A percentile compares a stretch with the other conserved stretches of the same genome.
Conservation (phyloP, 371 early-diverging fungal genomes). For the Haplosporangium sp. region DNA sequence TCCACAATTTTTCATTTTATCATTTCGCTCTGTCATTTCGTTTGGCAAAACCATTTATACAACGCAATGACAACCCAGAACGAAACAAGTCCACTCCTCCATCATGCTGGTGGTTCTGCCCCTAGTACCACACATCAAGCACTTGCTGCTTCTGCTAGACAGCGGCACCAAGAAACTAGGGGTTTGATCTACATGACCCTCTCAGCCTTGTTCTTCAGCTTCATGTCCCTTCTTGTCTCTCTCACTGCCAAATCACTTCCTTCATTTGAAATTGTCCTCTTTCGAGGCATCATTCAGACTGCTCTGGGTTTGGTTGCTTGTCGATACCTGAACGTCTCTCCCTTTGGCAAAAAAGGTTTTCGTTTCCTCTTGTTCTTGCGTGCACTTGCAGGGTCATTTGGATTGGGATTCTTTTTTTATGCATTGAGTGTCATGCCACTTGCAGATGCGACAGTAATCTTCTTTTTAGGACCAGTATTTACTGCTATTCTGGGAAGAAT, state of each 20-base stretch:
- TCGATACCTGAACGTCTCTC: slow-evolving; percentile 60
- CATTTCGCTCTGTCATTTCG: neutral
- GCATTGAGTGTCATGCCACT: slow-evolving; percentile 75
- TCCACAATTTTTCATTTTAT: neutral
- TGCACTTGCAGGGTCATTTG: slow-evolving; percentile 74
- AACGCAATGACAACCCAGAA: slow-evolving; percentile 11
- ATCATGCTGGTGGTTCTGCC: neutral
- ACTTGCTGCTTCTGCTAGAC: neutral
- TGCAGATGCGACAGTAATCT: slow-evolving; percentile 82
- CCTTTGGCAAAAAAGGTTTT: slow-evolving; percentile 65
- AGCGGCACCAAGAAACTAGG: slow-evolving; percentile 50
- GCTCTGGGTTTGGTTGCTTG: slow-evolving; percentile 67
- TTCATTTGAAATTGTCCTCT: slow-evolving; percentile 77
- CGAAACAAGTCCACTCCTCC: slow-evolving; percentile 28
- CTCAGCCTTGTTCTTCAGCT: slow-evolving; percentile 79
- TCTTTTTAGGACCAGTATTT: slow-evolving; percentile 83
- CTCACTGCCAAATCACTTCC: slow-evolving; percentile 66
- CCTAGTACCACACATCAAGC: neutral
- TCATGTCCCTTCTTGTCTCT: slow-evolving; percentile 80
- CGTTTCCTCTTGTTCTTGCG: slow-evolving; percentile 72
- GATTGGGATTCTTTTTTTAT: slow-evolving; percentile 79
- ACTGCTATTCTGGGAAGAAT: slow-evolving; percentile 76
- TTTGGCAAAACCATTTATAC: neutral
- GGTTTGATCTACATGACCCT: slow-evolving; percentile 69
- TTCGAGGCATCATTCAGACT: slow-evolving; percentile 75